phyloP scores from a whole-genome alignment of 148 eudicot species.

The Vaccinium vitisidaea region DNA sequence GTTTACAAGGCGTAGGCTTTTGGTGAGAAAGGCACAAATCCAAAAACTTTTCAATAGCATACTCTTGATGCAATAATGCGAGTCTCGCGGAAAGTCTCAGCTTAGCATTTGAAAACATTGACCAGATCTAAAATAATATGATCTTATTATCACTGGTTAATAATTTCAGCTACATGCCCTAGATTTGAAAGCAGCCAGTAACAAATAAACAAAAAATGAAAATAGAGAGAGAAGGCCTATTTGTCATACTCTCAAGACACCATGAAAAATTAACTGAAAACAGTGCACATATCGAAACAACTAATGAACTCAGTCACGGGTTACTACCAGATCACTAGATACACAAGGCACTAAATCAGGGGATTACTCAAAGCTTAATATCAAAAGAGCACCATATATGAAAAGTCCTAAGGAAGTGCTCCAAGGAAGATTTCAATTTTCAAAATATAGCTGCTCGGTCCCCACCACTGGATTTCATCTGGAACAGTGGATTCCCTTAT shows the following conservation, averaged over 20 bases:
- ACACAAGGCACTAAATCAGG: neutral
- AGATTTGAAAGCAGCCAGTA: neutral
- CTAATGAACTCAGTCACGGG: neutral
- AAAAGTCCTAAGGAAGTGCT: neutral
- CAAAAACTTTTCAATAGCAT: neutral
- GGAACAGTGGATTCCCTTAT: neutral
- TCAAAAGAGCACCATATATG: neutral
- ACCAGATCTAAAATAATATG: neutral
- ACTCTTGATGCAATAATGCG: neutral
- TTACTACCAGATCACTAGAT: neutral
- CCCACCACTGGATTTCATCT: constrained; percentile 2
- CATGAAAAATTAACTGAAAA: neutral
- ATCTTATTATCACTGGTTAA: neutral
- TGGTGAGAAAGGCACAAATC: neutral
- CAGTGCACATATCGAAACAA: neutral
- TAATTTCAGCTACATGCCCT: neutral
- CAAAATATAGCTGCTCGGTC: neutral
- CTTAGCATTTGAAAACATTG: neutral
- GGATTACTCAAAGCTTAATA: neutral
- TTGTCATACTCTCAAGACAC: neutral
- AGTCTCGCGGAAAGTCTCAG: neutral
- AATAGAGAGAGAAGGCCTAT: neutral
- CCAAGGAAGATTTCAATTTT: neutral
- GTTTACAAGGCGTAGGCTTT: neutral
- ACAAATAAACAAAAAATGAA: neutral